A percentile compares a stretch with the other conserved stretches of the same genome.
These are phyloP conservation scores for Basipetospora chlamydospora DNA, from an alignment of 2,329 filamentous ascomycete genomes.

Conservation along the genomic window DNA sequence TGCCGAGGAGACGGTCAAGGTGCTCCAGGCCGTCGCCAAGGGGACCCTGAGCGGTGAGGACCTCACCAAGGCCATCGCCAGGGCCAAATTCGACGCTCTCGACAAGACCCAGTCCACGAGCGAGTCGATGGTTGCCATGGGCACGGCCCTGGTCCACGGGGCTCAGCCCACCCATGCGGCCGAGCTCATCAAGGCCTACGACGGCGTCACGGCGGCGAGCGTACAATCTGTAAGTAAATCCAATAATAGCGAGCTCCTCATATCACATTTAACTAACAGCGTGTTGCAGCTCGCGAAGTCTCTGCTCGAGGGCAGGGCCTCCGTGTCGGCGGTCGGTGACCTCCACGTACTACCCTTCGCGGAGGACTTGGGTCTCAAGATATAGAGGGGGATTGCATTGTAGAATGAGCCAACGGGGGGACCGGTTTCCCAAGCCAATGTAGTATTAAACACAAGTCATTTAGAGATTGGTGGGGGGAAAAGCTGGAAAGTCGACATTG, in stretches of 20 bases:
- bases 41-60: slow-evolving; percentile 71
- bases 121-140: slow-evolving; percentile 67
- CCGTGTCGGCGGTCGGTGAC: slow-evolving; percentile 81
- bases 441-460: slow-evolving; percentile 10
- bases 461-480: slow-evolving; percentile 4
- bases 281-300: slow-evolving; percentile 64
- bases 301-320: slow-evolving; percentile 76
- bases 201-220: slow-evolving; percentile 68
- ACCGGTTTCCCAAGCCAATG: slow-evolving; percentile 7
- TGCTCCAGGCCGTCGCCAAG: slow-evolving; percentile 65
- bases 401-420: too few species aligned
- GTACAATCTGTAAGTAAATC: slow-evolving; percentile 61
- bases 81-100: slow-evolving; percentile 84
- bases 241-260: background rate
- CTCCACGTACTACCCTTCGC: slow-evolving; percentile 82
- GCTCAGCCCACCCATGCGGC: slow-evolving; percentile 74
- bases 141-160: slow-evolving; percentile 67
- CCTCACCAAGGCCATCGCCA: slow-evolving; percentile 78
- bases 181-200: slow-evolving; percentile 63
- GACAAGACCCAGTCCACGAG: slow-evolving; percentile 67
- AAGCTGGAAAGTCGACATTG: slow-evolving; percentile 19
- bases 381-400: slow-evolving; percentile 46
- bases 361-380: slow-evolving; percentile 83
- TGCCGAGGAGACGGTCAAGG: slow-evolving; percentile 63
- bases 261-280: slow-evolving; percentile 12